A percentile compares a stretch with the other conserved stretches of the same genome.
phyloP scores from a whole-genome alignment of 352 stramenopile species.

The Phytophthora pseudosyringae region DNA sequence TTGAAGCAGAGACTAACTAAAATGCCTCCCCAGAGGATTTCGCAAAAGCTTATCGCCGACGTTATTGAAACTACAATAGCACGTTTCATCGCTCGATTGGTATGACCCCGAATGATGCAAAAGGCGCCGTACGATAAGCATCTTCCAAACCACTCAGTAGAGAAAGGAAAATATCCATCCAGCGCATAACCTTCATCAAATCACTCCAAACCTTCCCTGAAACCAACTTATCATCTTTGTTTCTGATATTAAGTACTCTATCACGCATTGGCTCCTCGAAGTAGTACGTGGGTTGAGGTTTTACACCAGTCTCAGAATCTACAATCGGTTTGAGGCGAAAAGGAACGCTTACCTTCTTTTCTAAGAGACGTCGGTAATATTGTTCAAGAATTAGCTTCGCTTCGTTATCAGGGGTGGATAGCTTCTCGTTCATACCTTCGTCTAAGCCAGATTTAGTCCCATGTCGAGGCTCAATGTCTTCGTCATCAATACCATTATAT shows the following conservation, averaged over 20 bases:
- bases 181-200: not conserved
- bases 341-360: not conserved
- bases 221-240: not conserved
- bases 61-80: no score
- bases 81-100: no score
- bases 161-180: slow-evolving; percentile 10
- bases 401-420: slow-evolving; percentile 6
- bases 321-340: slow-evolving; percentile 8
- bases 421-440: not conserved
- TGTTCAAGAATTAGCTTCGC: slow-evolving; percentile 1
- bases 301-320: slow-evolving; percentile 1
- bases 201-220: not conserved
- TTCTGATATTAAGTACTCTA: slow-evolving; percentile 2
- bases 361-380: not conserved
- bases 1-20: no score
- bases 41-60: no score
- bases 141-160: slow-evolving; percentile 1
- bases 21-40: no score
- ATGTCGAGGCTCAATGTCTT: no score
- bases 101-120: no score
- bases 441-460: no score
- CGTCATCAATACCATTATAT: no score
- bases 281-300: slow-evolving; percentile 3
- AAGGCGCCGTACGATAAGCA: not conserved
- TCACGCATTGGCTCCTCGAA: not conserved